Evolutionary conservation across 192 early-diverging fungal genomes (phyloP).

Genomic region (Backusella psychrophila): DNA sequence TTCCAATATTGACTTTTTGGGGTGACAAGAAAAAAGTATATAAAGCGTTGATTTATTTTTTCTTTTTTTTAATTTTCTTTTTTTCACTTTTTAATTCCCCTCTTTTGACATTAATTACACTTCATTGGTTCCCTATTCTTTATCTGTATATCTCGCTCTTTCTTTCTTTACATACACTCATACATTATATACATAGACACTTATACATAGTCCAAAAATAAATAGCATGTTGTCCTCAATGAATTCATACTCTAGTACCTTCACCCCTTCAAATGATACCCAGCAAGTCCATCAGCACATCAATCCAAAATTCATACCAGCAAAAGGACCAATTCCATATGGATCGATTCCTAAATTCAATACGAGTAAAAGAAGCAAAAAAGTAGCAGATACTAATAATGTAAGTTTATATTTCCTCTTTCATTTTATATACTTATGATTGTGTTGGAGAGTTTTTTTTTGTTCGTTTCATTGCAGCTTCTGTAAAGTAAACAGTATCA

Average conservation of each 20-base stretch:
- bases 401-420: background rate
- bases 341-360: slow-evolving; percentile 9
- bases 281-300: background rate
- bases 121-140: background rate
- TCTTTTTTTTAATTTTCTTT: background rate
- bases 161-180: background rate
- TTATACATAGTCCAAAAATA: slow-evolving; percentile 3
- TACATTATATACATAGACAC: background rate
- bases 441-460: background rate
- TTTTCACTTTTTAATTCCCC: background rate
- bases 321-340: slow-evolving; percentile 4
- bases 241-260: background rate
- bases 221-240: background rate
- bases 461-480: slow-evolving; percentile 2
- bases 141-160: background rate
- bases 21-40: background rate
- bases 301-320: background rate
- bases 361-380: background rate
- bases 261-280: background rate
- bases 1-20: slow-evolving; percentile 4
- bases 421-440: background rate
- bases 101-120: background rate
- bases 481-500: slow-evolving; percentile 6
- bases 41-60: background rate
- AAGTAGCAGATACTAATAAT: background rate